phyloP scores from a whole-genome alignment of 2,329 filamentous ascomycete species.

The Epichloe coenophiala region DNA sequence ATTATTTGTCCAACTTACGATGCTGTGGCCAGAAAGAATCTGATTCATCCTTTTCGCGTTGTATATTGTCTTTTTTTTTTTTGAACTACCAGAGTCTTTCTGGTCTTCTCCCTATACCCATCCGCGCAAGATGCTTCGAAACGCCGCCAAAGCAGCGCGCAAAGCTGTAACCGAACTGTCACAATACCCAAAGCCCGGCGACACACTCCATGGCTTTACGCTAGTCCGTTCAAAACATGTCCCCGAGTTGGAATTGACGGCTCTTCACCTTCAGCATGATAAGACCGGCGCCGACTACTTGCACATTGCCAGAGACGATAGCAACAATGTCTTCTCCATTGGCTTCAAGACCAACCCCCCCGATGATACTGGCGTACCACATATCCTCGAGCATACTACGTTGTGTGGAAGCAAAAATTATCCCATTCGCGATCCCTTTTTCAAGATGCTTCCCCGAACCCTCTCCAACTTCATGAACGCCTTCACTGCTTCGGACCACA shows the following conservation, averaged over 20 bases:
- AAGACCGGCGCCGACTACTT: constrained; percentile 93
- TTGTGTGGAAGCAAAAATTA: constrained; percentile 95
- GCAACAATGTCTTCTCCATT: constrained; percentile 98
- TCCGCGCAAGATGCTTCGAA: constrained; percentile 33
- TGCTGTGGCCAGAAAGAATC: neutral
- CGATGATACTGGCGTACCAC: constrained; percentile 88
- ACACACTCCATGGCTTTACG: constrained; percentile 87
- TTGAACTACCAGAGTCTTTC: neutral
- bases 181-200: constrained; percentile 64
- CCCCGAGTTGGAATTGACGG: constrained; percentile 84
- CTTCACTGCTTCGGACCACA: constrained; percentile 91
- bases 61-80: neutral
- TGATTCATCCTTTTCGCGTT: neutral
- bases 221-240: constrained; percentile 81
- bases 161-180: constrained; percentile 64
- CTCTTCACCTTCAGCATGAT: constrained; percentile 80
- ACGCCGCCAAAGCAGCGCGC: constrained; percentile 35
- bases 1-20: neutral
- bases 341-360: constrained; percentile 98
- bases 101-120: neutral
- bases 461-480: constrained; percentile 99
- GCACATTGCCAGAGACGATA: constrained; percentile 86
- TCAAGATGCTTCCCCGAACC: constrained; percentile 99
- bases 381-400: constrained; percentile 96
- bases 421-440: constrained; percentile 98